These are phyloP conservation scores for Besnoitia besnoiti DNA, from an alignment of 169 alveolate species.

Conservation along the genomic window DNA sequence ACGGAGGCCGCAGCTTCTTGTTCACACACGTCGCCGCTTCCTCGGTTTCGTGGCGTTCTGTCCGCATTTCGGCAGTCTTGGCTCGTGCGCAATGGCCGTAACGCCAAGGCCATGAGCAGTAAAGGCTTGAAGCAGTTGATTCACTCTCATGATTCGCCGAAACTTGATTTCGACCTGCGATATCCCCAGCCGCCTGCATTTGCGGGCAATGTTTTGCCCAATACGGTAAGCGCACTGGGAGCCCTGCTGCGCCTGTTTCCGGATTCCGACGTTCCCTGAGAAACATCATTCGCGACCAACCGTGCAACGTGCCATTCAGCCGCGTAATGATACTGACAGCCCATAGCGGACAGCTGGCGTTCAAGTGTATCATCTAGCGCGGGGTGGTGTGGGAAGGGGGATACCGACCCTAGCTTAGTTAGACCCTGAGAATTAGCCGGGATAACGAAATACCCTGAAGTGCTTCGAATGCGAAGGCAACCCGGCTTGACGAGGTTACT, in stretches of 20 bases:
- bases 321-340: no score
- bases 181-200: slow-evolving; percentile 86
- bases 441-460: no score
- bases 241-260: slow-evolving; percentile 82
- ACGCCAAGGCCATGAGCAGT: slow-evolving; percentile 83
- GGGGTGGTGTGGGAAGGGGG: no score
- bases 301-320: no score
- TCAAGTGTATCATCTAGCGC: no score
- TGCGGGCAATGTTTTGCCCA: slow-evolving; percentile 87
- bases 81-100: slow-evolving; percentile 83
- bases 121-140: slow-evolving; percentile 85
- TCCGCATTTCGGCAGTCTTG: slow-evolving; percentile 85
- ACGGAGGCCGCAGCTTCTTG: no score
- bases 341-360: no score
- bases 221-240: slow-evolving; percentile 85
- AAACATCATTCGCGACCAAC: background rate
- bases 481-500: no score
- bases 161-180: slow-evolving; percentile 81
- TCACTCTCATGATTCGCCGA: slow-evolving; percentile 84
- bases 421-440: no score
- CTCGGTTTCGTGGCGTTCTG: slow-evolving; percentile 81
- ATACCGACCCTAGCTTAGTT: no score
- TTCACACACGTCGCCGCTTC: slow-evolving; percentile 83
- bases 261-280: slow-evolving; percentile 88
- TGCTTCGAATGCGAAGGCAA: no score